Conservation (phyloP, 2,329 filamentous ascomycete genomes). For the Fusarium nisikadoi region DNA sequence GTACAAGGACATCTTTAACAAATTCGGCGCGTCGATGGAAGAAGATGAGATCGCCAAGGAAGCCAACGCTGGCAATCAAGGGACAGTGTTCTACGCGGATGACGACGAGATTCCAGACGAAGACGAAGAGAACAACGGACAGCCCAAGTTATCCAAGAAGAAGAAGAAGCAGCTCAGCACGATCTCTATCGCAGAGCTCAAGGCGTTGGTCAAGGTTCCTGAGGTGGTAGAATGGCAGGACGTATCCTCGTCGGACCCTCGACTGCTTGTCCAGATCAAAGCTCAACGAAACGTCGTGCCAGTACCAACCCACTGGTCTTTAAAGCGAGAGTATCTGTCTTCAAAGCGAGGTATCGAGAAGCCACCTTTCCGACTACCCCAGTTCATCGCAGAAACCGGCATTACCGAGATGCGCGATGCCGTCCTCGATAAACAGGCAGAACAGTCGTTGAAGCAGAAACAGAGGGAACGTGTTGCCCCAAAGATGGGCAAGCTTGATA, state of each 20-base stretch:
- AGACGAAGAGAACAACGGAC: conserved; percentile 74
- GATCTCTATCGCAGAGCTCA: conserved; percentile 93
- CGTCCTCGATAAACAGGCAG: conserved; percentile 93
- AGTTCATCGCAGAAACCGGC: conserved; percentile 97
- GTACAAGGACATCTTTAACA: conserved; percentile 84
- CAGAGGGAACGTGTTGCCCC: conserved; percentile 93
- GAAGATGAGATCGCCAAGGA: conserved; percentile 74
- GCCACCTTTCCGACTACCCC: conserved; percentile 88
- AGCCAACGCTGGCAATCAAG: conserved; percentile 77
- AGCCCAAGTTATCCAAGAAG: conserved; percentile 88
- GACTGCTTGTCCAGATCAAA: conserved; percentile 92
- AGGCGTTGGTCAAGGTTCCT: conserved; percentile 88
- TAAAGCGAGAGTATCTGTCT: conserved; percentile 96
- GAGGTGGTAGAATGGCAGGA: conserved; percentile 99
- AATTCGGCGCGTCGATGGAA: conserved; percentile 75
- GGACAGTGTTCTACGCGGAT: conserved; percentile 84
- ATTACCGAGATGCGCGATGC: conserved; percentile 99
- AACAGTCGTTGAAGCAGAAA: conserved; percentile 92
- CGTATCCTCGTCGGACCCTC: conserved; percentile 88
- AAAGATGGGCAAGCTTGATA: conserved; percentile 97
- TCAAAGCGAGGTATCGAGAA: conserved; percentile 98
- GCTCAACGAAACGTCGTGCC: conserved; percentile 94
- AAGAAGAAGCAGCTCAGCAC: conserved; percentile 92
- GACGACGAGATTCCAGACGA: conserved; percentile 89
- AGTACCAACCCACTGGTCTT: conserved; percentile 91